phyloP scores from a whole-genome alignment of 345 rosid species.

The Citrus australasica region DNA sequence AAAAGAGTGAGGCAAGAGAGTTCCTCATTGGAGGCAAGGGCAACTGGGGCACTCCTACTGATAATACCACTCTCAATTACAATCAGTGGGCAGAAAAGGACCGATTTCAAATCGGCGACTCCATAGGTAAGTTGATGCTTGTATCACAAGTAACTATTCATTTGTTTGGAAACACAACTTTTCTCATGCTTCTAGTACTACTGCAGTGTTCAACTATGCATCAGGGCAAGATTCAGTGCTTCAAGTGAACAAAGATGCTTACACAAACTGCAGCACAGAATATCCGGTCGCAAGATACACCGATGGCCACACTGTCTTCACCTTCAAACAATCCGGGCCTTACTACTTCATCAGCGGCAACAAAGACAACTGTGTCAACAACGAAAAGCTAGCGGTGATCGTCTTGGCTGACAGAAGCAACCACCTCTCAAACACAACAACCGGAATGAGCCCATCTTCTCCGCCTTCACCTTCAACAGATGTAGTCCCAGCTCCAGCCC shows the following conservation, averaged over 20 bases:
- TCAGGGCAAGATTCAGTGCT: slow-evolving; percentile 68
- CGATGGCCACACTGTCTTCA: slow-evolving; percentile 58
- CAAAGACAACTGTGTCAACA: slow-evolving; percentile 60
- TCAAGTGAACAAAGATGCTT: slow-evolving; percentile 51
- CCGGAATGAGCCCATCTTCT: slow-evolving; percentile 9
- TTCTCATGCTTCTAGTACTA: background rate
- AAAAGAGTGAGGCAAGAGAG: slow-evolving; percentile 45
- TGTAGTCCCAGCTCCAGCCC: slow-evolving; percentile 44
- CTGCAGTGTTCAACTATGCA: slow-evolving; percentile 61
- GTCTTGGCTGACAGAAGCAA: slow-evolving; percentile 72
- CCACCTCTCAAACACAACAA: slow-evolving; percentile 15
- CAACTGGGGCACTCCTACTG: slow-evolving; percentile 52
- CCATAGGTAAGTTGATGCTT: slow-evolving; percentile 46
- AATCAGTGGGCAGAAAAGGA: slow-evolving; percentile 70
- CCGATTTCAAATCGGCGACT: slow-evolving; percentile 81
- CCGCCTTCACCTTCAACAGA: slow-evolving; percentile 28
- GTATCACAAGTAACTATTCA: background rate
- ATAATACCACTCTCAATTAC: slow-evolving; percentile 25
- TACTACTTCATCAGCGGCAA: slow-evolving; percentile 78
- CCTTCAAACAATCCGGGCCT: slow-evolving; percentile 54
- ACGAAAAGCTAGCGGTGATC: slow-evolving; percentile 51
- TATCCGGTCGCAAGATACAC: slow-evolving; percentile 30
- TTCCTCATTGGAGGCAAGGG: slow-evolving; percentile 62
- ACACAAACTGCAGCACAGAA: slow-evolving; percentile 50
- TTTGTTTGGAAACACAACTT: background rate